Evolutionary conservation across 106 monocot species (phyloP).

Genomic region (Gastrodia elata): DNA sequence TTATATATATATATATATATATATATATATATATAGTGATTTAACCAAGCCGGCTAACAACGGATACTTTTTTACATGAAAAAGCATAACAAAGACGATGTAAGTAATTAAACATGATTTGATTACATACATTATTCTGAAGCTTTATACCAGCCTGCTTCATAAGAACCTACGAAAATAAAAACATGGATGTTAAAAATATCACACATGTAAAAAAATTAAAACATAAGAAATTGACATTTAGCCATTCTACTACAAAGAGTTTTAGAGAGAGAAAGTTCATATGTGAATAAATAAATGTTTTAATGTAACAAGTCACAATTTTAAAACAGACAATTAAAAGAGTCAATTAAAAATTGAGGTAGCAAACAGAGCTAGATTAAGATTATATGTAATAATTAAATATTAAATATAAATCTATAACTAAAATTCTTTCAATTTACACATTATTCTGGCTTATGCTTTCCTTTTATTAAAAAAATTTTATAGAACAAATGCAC

Average conservation of each 20-base stretch:
- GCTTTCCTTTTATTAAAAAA: too few relatives aligned
- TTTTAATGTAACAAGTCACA: not conserved
- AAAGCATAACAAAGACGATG: not conserved
- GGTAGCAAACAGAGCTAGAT: too few relatives aligned
- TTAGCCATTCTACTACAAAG: not conserved
- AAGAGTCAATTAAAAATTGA: too few relatives aligned
- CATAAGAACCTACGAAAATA: slow-evolving; percentile 60
- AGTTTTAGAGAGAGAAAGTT: not conserved
- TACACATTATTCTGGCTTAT: too few relatives aligned
- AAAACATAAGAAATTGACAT: not conserved
- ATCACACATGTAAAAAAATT: not conserved
- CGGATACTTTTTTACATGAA: not conserved
- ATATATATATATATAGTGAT: too few relatives aligned
- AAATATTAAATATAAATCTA: too few relatives aligned
- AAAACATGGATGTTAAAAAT: slow-evolving; percentile 2
- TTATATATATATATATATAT: too few relatives aligned
- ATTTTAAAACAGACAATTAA: too few relatives aligned
- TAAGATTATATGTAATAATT: too few relatives aligned
- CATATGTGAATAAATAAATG: not conserved
- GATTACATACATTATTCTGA: slow-evolving; percentile 62
- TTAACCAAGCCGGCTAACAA: not conserved
- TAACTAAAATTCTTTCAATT: too few relatives aligned
- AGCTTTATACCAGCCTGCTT: slow-evolving; percentile 94
- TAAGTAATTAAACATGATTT: not conserved
- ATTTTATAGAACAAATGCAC: too few relatives aligned